These are phyloP conservation scores for Hypsizygus marmoreus DNA, from an alignment of 768 basidiomycete genomes.

Conservation along the genomic window DNA sequence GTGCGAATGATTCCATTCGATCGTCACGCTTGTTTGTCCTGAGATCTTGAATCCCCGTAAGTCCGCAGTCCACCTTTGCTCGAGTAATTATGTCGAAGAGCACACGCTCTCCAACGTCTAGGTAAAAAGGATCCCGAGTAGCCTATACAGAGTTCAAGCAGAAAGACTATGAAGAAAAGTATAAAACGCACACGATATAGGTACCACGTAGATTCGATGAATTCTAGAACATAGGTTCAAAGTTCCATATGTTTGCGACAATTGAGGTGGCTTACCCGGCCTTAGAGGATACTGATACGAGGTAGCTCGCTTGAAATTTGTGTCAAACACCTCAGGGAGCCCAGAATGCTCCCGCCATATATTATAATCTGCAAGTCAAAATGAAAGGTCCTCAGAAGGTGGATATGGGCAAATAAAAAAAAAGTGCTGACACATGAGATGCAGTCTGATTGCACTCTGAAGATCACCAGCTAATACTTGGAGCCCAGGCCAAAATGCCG, in stretches of 20 bases:
- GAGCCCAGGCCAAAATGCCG: constrained; percentile 97
- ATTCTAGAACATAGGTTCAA: constrained; percentile 57
- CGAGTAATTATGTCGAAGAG: constrained; percentile 73
- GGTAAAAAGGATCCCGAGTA: constrained; percentile 89
- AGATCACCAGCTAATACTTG: constrained; percentile 87
- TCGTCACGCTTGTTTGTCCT: constrained; percentile 80
- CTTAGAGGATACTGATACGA: constrained; percentile 80
- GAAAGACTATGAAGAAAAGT: background rate
- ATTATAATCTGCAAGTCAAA: constrained; percentile 84
- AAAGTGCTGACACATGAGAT: constrained; percentile 72
- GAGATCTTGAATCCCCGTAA: constrained; percentile 81
- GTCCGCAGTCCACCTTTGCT: constrained; percentile 83
- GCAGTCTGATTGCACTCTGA: constrained; percentile 89
- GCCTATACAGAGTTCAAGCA: constrained; percentile 56
- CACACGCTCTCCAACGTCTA: constrained; percentile 86
- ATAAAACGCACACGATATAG: constrained; percentile 70
- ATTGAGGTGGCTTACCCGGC: constrained; percentile 49
- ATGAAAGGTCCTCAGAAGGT: too few species aligned
- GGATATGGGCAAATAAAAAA: background rate
- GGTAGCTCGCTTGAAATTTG: constrained; percentile 68
- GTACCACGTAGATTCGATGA: constrained; percentile 96
- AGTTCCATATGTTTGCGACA: background rate
- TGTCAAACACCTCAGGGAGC: constrained; percentile 92
- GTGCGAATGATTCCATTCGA: constrained; percentile 96
- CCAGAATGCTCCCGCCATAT: constrained; percentile 87